These are phyloP conservation scores for Penicillium sp. DNA, from an alignment of 2,329 filamentous ascomycete species.

Conservation along the genomic window DNA sequence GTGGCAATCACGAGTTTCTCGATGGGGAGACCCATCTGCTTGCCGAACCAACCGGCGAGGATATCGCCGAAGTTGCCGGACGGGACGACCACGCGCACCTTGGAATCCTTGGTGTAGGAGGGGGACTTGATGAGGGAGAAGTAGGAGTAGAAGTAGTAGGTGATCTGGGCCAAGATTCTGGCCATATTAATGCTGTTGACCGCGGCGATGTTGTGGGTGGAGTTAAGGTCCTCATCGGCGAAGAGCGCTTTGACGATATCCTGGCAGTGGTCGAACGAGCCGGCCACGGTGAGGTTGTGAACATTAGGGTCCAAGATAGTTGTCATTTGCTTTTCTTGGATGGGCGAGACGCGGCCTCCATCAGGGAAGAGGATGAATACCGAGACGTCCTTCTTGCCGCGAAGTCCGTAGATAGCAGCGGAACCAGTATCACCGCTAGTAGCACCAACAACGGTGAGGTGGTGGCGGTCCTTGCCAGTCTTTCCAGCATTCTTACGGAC, in stretches of 20 bases:
- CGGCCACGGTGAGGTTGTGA: conserved; percentile 84
- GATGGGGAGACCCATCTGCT: conserved; percentile 80
- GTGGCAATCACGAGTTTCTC: conserved; percentile 90
- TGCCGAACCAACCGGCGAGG: conserved; percentile 82
- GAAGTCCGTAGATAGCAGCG: conserved; percentile 89
- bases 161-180: conserved; percentile 91
- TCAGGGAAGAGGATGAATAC: conserved; percentile 94
- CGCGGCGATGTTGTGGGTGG: conserved; percentile 77
- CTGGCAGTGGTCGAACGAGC: conserved; percentile 96
- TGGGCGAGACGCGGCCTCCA: conserved; percentile 72
- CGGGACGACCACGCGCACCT: conserved; percentile 80
- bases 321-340: conserved; percentile 97
- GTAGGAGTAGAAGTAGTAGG: conserved; percentile 96
- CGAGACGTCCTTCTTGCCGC: conserved; percentile 94
- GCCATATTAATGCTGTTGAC: conserved; percentile 98
- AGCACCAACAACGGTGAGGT: conserved; percentile 81
- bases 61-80: conserved; percentile 98
- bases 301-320: conserved; percentile 84
- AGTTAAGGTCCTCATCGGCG: conserved; percentile 78
- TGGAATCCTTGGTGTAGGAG: conserved; percentile 56
- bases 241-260: conserved; percentile 95
- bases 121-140: conserved; percentile 66
- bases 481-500: conserved; percentile 46
- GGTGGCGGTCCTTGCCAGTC: conserved; percentile 61
- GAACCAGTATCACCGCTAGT: conserved; percentile 87